Percentiles rank a stretch among this genome's conserved stretches.
These are phyloP conservation scores for Pleurotus ostreatus DNA, from an alignment of 768 basidiomycete species.

Conservation along the genomic window DNA sequence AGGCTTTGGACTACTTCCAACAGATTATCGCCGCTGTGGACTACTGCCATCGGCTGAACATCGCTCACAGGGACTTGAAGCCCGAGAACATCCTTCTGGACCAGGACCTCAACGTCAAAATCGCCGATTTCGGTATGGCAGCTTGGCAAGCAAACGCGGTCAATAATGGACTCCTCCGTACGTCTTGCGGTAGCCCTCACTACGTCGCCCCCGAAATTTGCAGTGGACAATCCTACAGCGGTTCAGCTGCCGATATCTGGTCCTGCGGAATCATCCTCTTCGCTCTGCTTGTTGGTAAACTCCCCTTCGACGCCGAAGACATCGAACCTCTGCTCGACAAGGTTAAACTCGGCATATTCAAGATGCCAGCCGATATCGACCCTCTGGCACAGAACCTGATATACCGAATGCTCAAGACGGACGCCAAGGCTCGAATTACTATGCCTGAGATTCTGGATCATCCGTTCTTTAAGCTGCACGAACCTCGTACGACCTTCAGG, in stretches of 20 bases:
- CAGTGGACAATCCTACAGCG: slow-evolving; percentile 78
- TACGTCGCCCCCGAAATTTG: slow-evolving; percentile 94
- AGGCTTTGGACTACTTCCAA: slow-evolving; percentile 85
- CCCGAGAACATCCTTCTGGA: slow-evolving; percentile 92
- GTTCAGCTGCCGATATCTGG: slow-evolving; percentile 91
- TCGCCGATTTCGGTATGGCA: slow-evolving; percentile 98
- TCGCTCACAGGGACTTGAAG: slow-evolving; percentile 92
- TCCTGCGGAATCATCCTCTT: slow-evolving; percentile 93
- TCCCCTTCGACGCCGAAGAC: slow-evolving; percentile 95
- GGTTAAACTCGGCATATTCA: slow-evolving; percentile 69
- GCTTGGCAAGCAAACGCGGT: slow-evolving; percentile 69
- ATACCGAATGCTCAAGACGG: slow-evolving; percentile 72
- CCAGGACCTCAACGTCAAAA: slow-evolving; percentile 81
- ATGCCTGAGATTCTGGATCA: slow-evolving; percentile 78
- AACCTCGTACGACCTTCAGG: slow-evolving; percentile 37
- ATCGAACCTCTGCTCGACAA: slow-evolving; percentile 72
- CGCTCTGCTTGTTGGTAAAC: slow-evolving; percentile 77
- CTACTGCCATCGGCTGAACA: slow-evolving; percentile 92
- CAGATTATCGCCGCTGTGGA: slow-evolving; percentile 90
- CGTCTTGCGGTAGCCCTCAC: slow-evolving; percentile 92
- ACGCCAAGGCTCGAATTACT: slow-evolving; percentile 72
- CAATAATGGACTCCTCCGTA: slow-evolving; percentile 52
- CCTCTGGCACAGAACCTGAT: slow-evolving; percentile 74
- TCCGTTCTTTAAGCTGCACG: slow-evolving; percentile 67
- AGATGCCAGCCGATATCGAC: slow-evolving; percentile 71